Conservation (phyloP, 2,329 filamentous ascomycete genomes). For the Microcyclospora pomicola region DNA sequence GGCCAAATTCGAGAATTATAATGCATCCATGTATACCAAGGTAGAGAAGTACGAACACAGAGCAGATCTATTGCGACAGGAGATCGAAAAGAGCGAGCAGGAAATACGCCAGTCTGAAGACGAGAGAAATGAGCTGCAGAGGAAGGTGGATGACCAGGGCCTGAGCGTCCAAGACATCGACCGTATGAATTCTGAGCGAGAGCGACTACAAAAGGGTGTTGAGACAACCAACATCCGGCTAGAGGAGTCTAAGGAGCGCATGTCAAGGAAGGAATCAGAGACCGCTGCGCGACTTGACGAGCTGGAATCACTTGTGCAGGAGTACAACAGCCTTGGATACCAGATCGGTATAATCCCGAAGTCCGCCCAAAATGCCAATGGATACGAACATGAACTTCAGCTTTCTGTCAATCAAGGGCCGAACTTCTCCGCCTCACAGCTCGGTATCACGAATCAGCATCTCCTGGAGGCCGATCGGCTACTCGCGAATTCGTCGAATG, state of each 20-base stretch:
- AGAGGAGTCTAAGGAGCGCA: constrained; percentile 72
- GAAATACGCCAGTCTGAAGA: constrained; percentile 71
- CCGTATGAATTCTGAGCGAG: constrained; percentile 91
- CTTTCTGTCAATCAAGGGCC: constrained; percentile 67
- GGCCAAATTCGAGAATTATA: constrained; percentile 91
- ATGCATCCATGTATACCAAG: constrained; percentile 66
- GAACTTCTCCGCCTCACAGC: constrained; percentile 50
- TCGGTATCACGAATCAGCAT: constrained; percentile 30
- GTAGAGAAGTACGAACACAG: constrained; percentile 79
- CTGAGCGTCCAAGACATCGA: constrained; percentile 98
- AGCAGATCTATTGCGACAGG: constrained; percentile 69
- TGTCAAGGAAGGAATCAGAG: constrained; percentile 77
- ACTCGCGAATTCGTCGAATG: constrained; percentile 65
- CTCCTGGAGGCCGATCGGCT: constrained; percentile 56
- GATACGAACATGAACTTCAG: constrained; percentile 68
- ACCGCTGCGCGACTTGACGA: constrained; percentile 78
- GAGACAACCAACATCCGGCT: constrained; percentile 62
- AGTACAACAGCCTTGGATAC: constrained; percentile 88
- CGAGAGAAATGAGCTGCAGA: constrained; percentile 66
- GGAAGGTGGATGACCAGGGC: constrained; percentile 78
- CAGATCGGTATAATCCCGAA: constrained; percentile 81
- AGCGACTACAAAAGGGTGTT: constrained; percentile 79
- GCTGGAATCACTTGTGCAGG: constrained; percentile 77
- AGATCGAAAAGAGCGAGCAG: constrained; percentile 62
- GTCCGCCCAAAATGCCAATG: constrained; percentile 73